Conservation (phyloP, 140 eudicot genomes). For the Anethum foeniculum region DNA sequence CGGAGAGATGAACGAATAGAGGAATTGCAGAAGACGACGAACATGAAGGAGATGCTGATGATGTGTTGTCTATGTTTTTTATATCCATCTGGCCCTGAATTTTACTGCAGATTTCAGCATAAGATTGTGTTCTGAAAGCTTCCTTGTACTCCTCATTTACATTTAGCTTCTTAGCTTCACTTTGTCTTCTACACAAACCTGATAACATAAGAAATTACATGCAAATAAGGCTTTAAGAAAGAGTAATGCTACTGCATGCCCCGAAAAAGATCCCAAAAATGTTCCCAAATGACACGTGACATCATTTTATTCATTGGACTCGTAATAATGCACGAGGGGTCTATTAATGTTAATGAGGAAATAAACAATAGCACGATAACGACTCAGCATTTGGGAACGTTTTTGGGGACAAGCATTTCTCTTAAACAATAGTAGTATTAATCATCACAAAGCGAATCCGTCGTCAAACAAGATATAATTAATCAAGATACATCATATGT, state of each 20-base stretch:
- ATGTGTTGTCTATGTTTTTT: conserved; percentile 13
- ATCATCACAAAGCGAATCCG: neutral
- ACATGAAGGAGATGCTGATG: conserved; percentile 20
- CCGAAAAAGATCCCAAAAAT: too few species aligned
- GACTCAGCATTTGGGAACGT: too few species aligned
- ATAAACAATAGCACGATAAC: too few species aligned
- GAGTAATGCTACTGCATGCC: too few species aligned
- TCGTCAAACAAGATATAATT: neutral
- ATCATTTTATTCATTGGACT: too few species aligned
- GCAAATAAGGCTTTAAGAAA: neutral
- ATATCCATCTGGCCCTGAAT: conserved; percentile 25
- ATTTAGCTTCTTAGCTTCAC: conserved; percentile 23
- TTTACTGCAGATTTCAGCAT: conserved; percentile 41
- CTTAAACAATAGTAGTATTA: too few species aligned
- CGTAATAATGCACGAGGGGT: too few species aligned
- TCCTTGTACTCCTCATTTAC: conserved; percentile 61
- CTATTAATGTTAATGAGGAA: too few species aligned
- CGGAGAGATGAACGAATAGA: conserved; percentile 24
- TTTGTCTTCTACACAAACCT: conserved; percentile 28
- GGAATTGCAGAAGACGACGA: conserved; percentile 19
- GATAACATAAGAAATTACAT: conserved; percentile 1
- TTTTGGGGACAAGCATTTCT: too few species aligned
- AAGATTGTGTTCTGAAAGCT: conserved; percentile 71
- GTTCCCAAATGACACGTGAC: too few species aligned
- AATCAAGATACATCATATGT: too few species aligned